These are phyloP conservation scores for Rutstroemia sp. DNA, from an alignment of 2,329 filamentous ascomycete genomes.

Conservation along the genomic window DNA sequence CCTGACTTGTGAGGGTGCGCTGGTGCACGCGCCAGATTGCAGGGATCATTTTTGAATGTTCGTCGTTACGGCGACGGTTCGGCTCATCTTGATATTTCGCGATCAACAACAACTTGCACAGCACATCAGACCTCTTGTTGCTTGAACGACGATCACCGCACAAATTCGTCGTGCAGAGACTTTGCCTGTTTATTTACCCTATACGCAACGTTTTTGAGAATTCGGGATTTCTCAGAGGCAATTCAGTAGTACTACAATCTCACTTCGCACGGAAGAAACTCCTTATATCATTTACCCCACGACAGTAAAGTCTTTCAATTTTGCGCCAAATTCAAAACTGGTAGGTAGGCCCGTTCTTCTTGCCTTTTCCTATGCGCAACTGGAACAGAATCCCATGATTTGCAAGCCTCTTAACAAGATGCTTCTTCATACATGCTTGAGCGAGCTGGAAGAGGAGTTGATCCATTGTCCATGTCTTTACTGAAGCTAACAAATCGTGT, in stretches of 20 bases:
- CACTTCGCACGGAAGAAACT: not conserved
- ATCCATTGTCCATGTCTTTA: conserved; percentile 11
- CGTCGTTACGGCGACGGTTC: conserved; percentile 6
- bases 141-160: not conserved
- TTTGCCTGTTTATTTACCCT: not conserved
- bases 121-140: not conserved
- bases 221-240: not conserved
- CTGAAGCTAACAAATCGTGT: conserved; percentile 24
- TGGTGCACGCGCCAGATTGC: not conserved
- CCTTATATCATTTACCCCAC: conserved; percentile 1
- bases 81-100: not conserved
- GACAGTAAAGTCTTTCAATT: conserved; percentile 6
- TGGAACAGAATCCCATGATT: not conserved
- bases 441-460: conserved; percentile 16
- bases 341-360: not conserved
- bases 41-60: not conserved
- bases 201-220: not conserved
- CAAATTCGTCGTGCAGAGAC: not conserved
- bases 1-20: not conserved
- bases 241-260: not conserved
- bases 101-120: conserved; percentile 4
- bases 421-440: conserved; percentile 8
- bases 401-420: conserved; percentile 15
- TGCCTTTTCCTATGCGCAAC: conserved; percentile 1
- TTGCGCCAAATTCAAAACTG: not conserved